Evolutionary conservation across 2,329 filamentous ascomycete species (phyloP).

Genomic region (Talaromyces sp.): DNA sequence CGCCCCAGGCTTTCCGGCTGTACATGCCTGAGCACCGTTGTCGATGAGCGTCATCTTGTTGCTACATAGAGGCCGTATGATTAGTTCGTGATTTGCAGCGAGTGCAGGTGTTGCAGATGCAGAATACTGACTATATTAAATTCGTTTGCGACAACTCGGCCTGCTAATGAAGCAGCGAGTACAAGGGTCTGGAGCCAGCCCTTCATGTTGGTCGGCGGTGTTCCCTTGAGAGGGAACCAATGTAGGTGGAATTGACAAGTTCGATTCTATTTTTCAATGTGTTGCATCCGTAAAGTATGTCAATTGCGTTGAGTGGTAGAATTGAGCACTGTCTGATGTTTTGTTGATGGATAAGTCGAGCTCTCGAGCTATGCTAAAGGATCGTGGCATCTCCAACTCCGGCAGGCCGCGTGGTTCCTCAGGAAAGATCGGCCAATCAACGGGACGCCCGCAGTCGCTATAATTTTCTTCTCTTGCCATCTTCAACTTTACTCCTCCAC

Average conservation of each 20-base stretch:
- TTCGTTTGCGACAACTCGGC: conserved; percentile 45
- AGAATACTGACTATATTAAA: conserved; percentile 42
- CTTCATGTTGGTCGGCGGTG: conserved; percentile 36
- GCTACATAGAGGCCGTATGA: conserved; percentile 49
- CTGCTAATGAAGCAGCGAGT: conserved; percentile 40
- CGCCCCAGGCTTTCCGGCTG: conserved; percentile 83
- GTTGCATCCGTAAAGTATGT: not conserved
- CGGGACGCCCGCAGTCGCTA: conserved; percentile 14
- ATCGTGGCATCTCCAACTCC: conserved; percentile 18
- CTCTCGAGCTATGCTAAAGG: conserved; percentile 14
- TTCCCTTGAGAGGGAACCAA: conserved; percentile 16
- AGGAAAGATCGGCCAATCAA: conserved; percentile 13
- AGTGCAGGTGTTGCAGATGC: not conserved
- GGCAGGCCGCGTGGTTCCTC: conserved; percentile 9
- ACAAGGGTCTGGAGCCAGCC: conserved; percentile 39
- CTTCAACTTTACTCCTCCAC: not conserved
- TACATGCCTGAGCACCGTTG: conserved; percentile 95
- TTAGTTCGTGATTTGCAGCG: conserved; percentile 4
- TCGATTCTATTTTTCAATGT: not conserved
- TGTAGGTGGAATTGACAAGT: not conserved
- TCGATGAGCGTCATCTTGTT: conserved; percentile 71
- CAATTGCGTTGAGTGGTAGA: not conserved
- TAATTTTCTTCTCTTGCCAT: conserved; percentile 9
- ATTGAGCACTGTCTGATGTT: not conserved
- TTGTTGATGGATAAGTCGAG: conserved; percentile 6